These are phyloP conservation scores for Candida chauliodis DNA, from an alignment of 805 yeast genomes.

Conservation along the genomic window DNA sequence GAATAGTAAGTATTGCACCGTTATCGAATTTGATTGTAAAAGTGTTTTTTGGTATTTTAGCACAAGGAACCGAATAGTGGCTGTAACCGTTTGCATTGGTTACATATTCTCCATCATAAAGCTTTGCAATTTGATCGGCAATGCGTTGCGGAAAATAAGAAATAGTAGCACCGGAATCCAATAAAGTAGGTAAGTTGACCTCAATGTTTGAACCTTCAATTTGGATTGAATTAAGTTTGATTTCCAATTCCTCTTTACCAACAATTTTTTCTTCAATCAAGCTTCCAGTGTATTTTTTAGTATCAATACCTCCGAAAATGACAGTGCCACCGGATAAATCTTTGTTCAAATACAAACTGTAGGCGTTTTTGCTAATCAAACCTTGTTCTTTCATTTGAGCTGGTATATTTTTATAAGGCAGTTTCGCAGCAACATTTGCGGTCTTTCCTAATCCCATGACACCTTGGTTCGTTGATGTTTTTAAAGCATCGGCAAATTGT, in stretches of 20 bases:
- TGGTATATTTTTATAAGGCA: slow-evolving; percentile 33
- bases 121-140: slow-evolving; percentile 1
- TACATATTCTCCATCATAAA: background rate
- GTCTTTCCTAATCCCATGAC: slow-evolving; percentile 72
- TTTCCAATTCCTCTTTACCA: slow-evolving; percentile 24
- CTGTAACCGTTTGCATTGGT: background rate
- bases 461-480: slow-evolving; percentile 59
- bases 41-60: background rate
- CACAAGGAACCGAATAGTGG: slow-evolving; percentile 5
- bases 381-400: slow-evolving; percentile 29
- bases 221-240: slow-evolving; percentile 42
- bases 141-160: slow-evolving; percentile 40
- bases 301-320: slow-evolving; percentile 33
- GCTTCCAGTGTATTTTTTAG: slow-evolving; percentile 23
- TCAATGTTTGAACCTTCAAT: slow-evolving; percentile 16
- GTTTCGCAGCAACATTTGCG: slow-evolving; percentile 55
- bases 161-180: slow-evolving; percentile 36
- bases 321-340: slow-evolving; percentile 20
- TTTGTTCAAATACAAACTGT: slow-evolving; percentile 34
- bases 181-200: slow-evolving; percentile 20
- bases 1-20: slow-evolving; percentile 40
- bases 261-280: slow-evolving; percentile 10
- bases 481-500: slow-evolving; percentile 12
- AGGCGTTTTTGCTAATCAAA: slow-evolving; percentile 29
- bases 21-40: background rate